A percentile compares a stretch with the other conserved stretches of the same genome.
phyloP scores from a whole-genome alignment of 2,329 filamentous ascomycete species.

The Didymellaceae sp. region DNA sequence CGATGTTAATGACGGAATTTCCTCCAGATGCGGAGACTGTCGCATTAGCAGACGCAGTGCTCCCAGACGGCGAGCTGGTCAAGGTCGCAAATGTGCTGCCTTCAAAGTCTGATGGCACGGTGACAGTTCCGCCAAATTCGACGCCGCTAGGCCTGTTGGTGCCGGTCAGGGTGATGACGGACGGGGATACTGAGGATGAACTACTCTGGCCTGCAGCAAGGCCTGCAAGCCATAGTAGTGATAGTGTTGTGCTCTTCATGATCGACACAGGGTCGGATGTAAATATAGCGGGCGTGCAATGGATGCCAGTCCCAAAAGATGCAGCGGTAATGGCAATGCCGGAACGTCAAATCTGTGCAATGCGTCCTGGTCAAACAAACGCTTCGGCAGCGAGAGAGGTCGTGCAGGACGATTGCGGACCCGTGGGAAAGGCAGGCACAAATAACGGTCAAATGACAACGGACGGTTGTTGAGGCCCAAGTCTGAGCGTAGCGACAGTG shows the following conservation, averaged over 20 bases:
- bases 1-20: constrained; percentile 36
- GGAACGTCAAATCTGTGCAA: constrained; percentile 7
- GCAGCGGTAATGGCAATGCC: constrained; percentile 4
- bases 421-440: constrained; percentile 6
- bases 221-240: constrained; percentile 34
- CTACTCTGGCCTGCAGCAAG: constrained; percentile 33
- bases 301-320: constrained; percentile 1
- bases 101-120: constrained; percentile 38
- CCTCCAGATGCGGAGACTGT: constrained; percentile 26
- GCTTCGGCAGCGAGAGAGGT: constrained; percentile 3
- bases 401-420: no score
- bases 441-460: constrained; percentile 2
- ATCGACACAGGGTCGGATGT: constrained; percentile 15
- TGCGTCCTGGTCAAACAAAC: constrained; percentile 5
- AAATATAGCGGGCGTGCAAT: constrained; percentile 13
- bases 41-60: constrained; percentile 29
- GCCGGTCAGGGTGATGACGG: constrained; percentile 34
- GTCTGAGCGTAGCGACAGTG: constrained; percentile 11
- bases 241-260: constrained; percentile 32
- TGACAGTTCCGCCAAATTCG: constrained; percentile 33
- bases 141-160: constrained; percentile 26
- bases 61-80: constrained; percentile 23
- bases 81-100: constrained; percentile 36
- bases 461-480: constrained; percentile 14
- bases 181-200: constrained; percentile 30